Evolutionary conservation across 371 early-diverging fungal genomes (phyloP), one percentile per base, ranked within the genome.

Genomic region (Lichtheimia hyalospora): DNA sequence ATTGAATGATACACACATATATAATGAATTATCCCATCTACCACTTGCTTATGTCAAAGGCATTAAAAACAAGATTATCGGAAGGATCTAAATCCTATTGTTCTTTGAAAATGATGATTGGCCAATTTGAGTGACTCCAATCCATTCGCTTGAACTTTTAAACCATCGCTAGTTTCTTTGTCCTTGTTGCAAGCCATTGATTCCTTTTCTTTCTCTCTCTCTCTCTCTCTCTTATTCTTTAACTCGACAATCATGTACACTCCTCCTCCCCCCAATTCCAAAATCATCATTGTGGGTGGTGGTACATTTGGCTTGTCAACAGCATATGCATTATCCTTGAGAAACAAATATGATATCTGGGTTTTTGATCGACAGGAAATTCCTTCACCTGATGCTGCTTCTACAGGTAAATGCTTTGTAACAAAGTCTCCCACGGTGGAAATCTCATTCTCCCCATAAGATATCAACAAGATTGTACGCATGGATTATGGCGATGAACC

Each of bases 301-400:
- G 82, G 84, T 2, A 67, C 69, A 7, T 84, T 80, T 71, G 82
- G 84, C 27, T 58, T 84, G 14, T 78, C 79, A 16, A 77, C 82
- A 8, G 81, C 80, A 1, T 61, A 77, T 49, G 67, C 80, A 23
- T 64, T 83, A 43, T 57, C 73, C 16, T 42, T 53, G 13, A 65
- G 65, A 15, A 62, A 63, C 43, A 67, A 69, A 16, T 69, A 74
- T 39, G 48, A 69, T 6, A 63, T 83, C 16, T 65, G 56, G 39
- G 78, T 83, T 0, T 74, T 70, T 63, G 83, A 83, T 44, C 69
- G 80, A 13, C 63, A 64, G 21, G 10, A 41, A 3, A 71, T 81
- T 53, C 83, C 83, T 55, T 69, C 69, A 13, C 52, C 62, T 10
- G 83, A 81, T 58, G 80, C 73, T 56, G 75, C 75, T 3, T 77